Conservation (phyloP, 192 early-diverging fungal genomes). For the Diversispora epigaea region DNA sequence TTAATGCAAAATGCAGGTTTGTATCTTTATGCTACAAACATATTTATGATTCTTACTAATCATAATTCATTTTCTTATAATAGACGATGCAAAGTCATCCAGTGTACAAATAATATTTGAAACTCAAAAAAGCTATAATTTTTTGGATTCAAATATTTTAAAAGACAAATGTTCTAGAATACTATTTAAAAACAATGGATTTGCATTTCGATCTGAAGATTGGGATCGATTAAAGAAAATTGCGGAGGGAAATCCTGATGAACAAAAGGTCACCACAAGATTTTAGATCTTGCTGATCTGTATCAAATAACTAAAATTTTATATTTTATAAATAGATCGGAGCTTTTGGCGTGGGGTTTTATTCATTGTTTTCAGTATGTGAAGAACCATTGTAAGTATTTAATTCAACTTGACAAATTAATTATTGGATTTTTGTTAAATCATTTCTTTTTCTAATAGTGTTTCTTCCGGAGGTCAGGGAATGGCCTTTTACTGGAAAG, state of each 20-base stretch:
- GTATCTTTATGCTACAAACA: background rate
- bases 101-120: conserved; percentile 61
- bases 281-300: background rate
- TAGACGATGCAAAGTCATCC: conserved; percentile 73
- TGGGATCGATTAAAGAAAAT: conserved; percentile 81
- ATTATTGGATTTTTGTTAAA: background rate
- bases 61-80: conserved; percentile 40
- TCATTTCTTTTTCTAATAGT: conserved; percentile 33
- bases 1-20: conserved; percentile 65
- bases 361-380: conserved; percentile 84
- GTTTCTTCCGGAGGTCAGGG: conserved; percentile 72
- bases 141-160: conserved; percentile 38
- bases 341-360: conserved; percentile 82
- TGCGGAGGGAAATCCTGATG: conserved; percentile 91
- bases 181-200: conserved; percentile 82
- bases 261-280: conserved; percentile 40
- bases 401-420: background rate
- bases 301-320: conserved; percentile 28
- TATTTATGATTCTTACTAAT: background rate
- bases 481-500: conserved; percentile 89
- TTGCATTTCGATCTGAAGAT: conserved; percentile 75
- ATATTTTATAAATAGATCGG: conserved; percentile 56
- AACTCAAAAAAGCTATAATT: conserved; percentile 40
- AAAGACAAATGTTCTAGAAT: conserved; percentile 49
- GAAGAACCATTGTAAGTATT: conserved; percentile 79